Percentiles rank a stretch among this genome's conserved stretches.
These are phyloP conservation scores for Saccharomycopsis selenospora DNA, from an alignment of 805 yeast species.

Conservation along the genomic window DNA sequence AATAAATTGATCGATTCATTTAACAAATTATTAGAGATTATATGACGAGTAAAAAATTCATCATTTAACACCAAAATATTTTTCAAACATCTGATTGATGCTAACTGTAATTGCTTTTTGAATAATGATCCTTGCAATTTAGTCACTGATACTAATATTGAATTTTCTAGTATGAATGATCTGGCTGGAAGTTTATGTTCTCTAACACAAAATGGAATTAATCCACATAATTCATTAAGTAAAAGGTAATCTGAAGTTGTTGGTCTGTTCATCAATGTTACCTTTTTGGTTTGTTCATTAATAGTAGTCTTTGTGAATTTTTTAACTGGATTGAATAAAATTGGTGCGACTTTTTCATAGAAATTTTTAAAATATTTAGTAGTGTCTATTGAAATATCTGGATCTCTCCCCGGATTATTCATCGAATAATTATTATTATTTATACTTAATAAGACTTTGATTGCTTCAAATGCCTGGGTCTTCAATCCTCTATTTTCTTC, in stretches of 20 bases:
- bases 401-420: constrained; percentile 22
- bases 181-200: constrained; percentile 54
- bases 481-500: constrained; percentile 67
- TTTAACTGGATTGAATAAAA: constrained; percentile 43
- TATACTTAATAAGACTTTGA: constrained; percentile 66
- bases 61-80: constrained; percentile 57
- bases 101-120: constrained; percentile 49
- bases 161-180: constrained; percentile 54
- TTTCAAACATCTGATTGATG: constrained; percentile 65
- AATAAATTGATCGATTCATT: constrained; percentile 39
- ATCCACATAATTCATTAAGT: constrained; percentile 58
- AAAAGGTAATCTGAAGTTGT: constrained; percentile 34
- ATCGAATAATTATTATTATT: constrained; percentile 22
- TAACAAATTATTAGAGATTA: constrained; percentile 49
- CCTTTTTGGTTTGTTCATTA: neutral
- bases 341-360: constrained; percentile 55
- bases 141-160: constrained; percentile 50
- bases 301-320: constrained; percentile 20
- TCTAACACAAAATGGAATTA: constrained; percentile 57
- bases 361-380: constrained; percentile 49
- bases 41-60: constrained; percentile 46
- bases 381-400: constrained; percentile 28
- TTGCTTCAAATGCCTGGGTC: constrained; percentile 78
- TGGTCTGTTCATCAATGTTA: neutral
- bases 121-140: constrained; percentile 35